Percentiles rank a stretch among this genome's conserved stretches.
These are phyloP conservation scores for Neurospora sp. DNA, from an alignment of 495 filamentous ascomycete genomes.

Conservation along the genomic window DNA sequence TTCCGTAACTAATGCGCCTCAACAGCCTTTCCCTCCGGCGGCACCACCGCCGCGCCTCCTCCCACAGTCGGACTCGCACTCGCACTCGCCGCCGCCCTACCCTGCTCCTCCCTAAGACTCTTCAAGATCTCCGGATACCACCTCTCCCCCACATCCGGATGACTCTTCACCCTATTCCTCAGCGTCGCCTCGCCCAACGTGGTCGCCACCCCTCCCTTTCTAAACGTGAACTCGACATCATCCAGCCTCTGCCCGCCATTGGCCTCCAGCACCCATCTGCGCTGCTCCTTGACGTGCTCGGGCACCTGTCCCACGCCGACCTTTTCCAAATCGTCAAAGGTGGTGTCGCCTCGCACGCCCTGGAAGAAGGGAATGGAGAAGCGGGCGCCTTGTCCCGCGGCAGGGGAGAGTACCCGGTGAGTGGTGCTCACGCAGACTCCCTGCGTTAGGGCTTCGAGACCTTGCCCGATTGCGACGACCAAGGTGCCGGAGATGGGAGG, in stretches of 20 bases:
- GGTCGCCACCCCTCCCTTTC: slow-evolving; percentile 46
- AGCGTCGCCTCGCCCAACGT: slow-evolving; percentile 76
- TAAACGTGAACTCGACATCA: slow-evolving; percentile 74
- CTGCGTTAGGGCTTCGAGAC: slow-evolving; percentile 79
- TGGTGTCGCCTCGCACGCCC: slow-evolving; percentile 72
- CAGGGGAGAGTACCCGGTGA: slow-evolving; percentile 66
- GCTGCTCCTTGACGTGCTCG: slow-evolving; percentile 47
- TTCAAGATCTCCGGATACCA: slow-evolving; percentile 69
- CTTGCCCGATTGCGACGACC: slow-evolving; percentile 89
- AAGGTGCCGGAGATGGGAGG: slow-evolving; percentile 52
- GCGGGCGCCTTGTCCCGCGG: slow-evolving; percentile 56
- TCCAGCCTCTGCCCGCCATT: slow-evolving; percentile 43
- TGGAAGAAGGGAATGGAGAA: slow-evolving; percentile 91
- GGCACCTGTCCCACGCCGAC: slow-evolving; percentile 57
- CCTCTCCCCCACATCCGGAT: slow-evolving; percentile 79
- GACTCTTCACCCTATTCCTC: slow-evolving; percentile 79
- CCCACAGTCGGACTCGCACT: too few species aligned
- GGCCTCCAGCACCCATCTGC: slow-evolving; percentile 38
- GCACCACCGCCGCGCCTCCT: too few species aligned
- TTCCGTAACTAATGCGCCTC: slow-evolving; percentile 14
- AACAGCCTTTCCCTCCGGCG: slow-evolving; percentile 5
- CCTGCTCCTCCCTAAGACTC: slow-evolving; percentile 38
- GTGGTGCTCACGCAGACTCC: slow-evolving; percentile 83
- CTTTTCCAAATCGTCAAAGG: slow-evolving; percentile 56
- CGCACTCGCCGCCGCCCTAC: slow-evolving; percentile 19